Conservation (phyloP, 2,329 filamentous ascomycete genomes). For the Beauveria sp. region DNA sequence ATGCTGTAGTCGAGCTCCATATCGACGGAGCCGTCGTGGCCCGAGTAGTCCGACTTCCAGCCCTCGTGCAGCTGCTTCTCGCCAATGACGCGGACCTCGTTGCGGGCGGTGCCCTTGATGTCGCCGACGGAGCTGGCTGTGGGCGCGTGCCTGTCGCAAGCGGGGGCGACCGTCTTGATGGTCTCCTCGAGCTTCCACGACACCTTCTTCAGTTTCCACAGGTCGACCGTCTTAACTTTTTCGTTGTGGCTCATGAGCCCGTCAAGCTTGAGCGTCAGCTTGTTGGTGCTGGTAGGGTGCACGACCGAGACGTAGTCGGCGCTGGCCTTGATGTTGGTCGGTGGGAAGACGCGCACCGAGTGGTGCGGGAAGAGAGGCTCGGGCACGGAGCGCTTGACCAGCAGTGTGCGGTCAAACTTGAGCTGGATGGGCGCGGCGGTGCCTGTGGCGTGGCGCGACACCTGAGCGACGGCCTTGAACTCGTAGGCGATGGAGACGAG, state of each 20-base stretch:
- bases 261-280: slow-evolving; percentile 70
- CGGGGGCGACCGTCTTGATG: slow-evolving; percentile 68
- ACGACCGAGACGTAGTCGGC: slow-evolving; percentile 77
- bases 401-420: slow-evolving; percentile 59
- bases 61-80: slow-evolving; percentile 75
- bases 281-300: slow-evolving; percentile 78
- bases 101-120: slow-evolving; percentile 64
- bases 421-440: slow-evolving; percentile 31
- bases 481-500: slow-evolving; percentile 72
- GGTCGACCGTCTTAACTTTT: slow-evolving; percentile 62
- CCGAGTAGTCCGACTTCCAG: slow-evolving; percentile 70
- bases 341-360: slow-evolving; percentile 89
- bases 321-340: slow-evolving; percentile 84
- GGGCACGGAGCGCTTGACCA: slow-evolving; percentile 70
- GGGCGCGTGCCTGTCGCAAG: slow-evolving; percentile 67
- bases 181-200: slow-evolving; percentile 92
- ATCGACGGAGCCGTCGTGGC: slow-evolving; percentile 48
- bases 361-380: slow-evolving; percentile 73
- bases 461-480: slow-evolving; percentile 59
- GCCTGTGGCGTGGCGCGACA: slow-evolving; percentile 36
- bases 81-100: slow-evolving; percentile 70
- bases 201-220: slow-evolving; percentile 85
- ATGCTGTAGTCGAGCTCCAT: slow-evolving; percentile 66
- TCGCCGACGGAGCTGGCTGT: slow-evolving; percentile 33
- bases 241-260: slow-evolving; percentile 70